These are phyloP conservation scores for Eutrema salsugineum DNA, from an alignment of 441 rosid species.

Conservation along the genomic window DNA sequence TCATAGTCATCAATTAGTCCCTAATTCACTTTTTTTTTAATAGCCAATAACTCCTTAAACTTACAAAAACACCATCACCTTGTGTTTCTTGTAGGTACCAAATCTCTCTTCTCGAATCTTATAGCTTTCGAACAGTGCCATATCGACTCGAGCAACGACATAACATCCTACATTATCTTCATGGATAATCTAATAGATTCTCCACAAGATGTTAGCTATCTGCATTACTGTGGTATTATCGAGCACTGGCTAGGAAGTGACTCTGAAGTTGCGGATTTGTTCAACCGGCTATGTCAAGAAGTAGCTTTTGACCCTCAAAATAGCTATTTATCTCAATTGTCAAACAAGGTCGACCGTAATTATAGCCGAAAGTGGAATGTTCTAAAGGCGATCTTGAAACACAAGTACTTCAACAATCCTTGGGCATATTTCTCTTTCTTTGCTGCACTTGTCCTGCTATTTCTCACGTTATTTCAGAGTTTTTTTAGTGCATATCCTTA, in stretches of 20 bases:
- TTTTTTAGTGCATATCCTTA: conserved; percentile 66
- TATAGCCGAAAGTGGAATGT: conserved; percentile 77
- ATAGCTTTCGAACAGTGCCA: conserved; percentile 84
- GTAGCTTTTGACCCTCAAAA: conserved; percentile 68
- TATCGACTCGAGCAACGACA: conserved; percentile 59
- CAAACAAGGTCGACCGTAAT: conserved; percentile 53
- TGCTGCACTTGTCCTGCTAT: conserved; percentile 65
- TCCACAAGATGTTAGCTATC: conserved; percentile 59
- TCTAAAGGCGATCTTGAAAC: conserved; percentile 70
- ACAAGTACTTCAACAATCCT: conserved; percentile 80
- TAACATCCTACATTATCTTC: conserved; percentile 71
- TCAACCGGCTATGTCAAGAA: conserved; percentile 76
- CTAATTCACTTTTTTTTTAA: too few species aligned
- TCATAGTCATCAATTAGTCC: too few species aligned
- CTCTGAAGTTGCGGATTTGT: conserved; percentile 72
- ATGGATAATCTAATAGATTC: conserved; percentile 85
- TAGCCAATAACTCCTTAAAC: neutral
- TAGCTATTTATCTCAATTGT: conserved; percentile 60
- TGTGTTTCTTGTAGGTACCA: conserved; percentile 33
- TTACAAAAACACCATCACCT: neutral
- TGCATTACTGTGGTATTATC: conserved; percentile 70
- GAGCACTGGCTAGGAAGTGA: conserved; percentile 89
- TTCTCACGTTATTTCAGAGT: conserved; percentile 69
- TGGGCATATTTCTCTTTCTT: conserved; percentile 77
- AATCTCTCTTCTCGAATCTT: conserved; percentile 76